Evolutionary conservation across 768 basidiomycete genomes (phyloP).

Genomic region (Gymnopilus junonius): DNA sequence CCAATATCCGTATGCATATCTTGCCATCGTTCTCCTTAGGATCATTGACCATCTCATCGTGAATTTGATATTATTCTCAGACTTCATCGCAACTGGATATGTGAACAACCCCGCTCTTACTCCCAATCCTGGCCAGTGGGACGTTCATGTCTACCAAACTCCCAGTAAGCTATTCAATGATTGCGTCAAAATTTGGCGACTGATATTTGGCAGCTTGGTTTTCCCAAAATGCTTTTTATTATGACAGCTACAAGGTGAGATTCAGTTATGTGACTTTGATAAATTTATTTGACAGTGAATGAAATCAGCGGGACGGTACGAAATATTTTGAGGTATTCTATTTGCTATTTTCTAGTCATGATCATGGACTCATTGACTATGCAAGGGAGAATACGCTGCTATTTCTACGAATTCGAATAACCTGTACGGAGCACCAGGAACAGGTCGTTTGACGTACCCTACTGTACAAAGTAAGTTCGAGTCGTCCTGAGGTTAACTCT

Average conservation of each 20-base stretch:
- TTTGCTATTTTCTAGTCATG: too few relatives aligned
- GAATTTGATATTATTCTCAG: conserved; percentile 39
- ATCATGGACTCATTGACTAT: too few relatives aligned
- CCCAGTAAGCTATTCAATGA: conserved; percentile 45
- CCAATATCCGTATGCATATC: conserved; percentile 54
- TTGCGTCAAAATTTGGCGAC: not conserved
- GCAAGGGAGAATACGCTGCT: conserved; percentile 59
- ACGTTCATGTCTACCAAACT: conserved; percentile 61
- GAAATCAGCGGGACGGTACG: conserved; percentile 56
- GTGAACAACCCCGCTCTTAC: conserved; percentile 46
- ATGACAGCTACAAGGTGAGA: conserved; percentile 38
- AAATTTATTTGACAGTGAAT: not conserved
- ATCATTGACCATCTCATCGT: not conserved
- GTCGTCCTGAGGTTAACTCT: not conserved
- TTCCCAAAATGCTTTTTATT: conserved; percentile 42
- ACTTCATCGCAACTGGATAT: conserved; percentile 57
- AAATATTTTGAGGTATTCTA: conserved; percentile 64
- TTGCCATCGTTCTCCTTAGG: not conserved
- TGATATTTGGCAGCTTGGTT: conserved; percentile 38
- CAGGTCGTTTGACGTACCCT: conserved; percentile 57
- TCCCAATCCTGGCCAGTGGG: conserved; percentile 54
- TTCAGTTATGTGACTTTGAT: not conserved
- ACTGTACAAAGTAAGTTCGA: conserved; percentile 53
- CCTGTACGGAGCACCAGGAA: conserved; percentile 45
- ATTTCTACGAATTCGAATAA: conserved; percentile 57